Base-by-base conservation (phyloP, 352 stramenopile species). In the Hyaloperonospora arabidopsidis region DNA sequence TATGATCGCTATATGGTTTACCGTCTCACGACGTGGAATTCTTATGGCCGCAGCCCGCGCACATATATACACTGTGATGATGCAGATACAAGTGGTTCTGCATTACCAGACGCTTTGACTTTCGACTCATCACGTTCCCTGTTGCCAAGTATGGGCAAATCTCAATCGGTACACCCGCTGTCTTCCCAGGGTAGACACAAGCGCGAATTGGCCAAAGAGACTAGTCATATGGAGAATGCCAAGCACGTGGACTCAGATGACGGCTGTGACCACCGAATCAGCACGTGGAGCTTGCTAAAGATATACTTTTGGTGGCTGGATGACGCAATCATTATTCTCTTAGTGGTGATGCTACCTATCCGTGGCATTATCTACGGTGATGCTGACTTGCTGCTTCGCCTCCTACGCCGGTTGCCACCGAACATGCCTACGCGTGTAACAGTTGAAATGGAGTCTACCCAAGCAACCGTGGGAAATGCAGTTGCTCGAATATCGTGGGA, bases 291-390 rank as follows among this genome's bases (percentile, higher is more conserved):
- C 8, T 32, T 81, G 40, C 52, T 90, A 23, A 87, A 84, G 50
- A 68, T 70, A 15, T 89, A 89, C 54, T 64, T 89, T 28, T 93
- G 81, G 79, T 93, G 83, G 83, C 66, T 93, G n/a, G 79, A 93
- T 45, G 83, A 93, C 50, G 79, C 75, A 2, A 86, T 93, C 40
- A 69, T 79, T 18, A 63, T 93, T 12, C 78, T 80, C 15, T 47
- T 89, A 15, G 78, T 93, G 43, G 66, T 91, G 22, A 72, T 89
- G 52, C 65, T 90, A 14, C 83, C 81, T 6, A 83, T 93, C 44
- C 80, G 83, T 29, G 77, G 79, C 19, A 85, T 87, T 51, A 90
- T 93, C 48, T 93, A 90, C 32, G 83, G 83, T 0, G 83, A 93
- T 54, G 83, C 80, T 15, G 65, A 93, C 54, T 89, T 79, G 41